These are phyloP conservation scores for Aspergillus quadricinctus DNA, from an alignment of 2,329 filamentous ascomycete genomes.

Conservation along the genomic window DNA sequence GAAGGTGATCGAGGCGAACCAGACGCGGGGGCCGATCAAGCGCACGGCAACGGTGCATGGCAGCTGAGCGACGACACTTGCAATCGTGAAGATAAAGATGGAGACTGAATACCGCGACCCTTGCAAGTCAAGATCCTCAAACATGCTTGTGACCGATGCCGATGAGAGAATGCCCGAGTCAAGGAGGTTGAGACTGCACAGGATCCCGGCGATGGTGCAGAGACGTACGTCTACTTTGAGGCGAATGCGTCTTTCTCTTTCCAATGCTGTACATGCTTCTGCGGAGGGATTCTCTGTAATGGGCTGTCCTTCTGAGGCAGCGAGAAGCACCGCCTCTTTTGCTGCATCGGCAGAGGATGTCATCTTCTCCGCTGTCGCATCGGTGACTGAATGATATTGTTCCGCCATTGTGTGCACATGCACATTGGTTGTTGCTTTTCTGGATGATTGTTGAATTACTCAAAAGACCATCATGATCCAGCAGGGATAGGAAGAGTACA, in stretches of 20 bases:
- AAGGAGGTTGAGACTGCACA: constrained; percentile 65
- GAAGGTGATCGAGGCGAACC: constrained; percentile 58
- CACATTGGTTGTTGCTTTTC: not conserved
- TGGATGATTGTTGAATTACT: not conserved
- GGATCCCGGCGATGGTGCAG: constrained; percentile 66
- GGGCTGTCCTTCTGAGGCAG: not conserved
- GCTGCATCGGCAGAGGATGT: not conserved
- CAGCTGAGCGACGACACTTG: constrained; percentile 64
- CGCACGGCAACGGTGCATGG: constrained; percentile 65
- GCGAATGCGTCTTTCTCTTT: constrained; percentile 49
- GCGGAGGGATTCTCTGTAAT: constrained; percentile 8
- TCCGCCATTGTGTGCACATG: not conserved
- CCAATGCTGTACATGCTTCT: constrained; percentile 26
- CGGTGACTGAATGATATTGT: not conserved
- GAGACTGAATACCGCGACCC: constrained; percentile 65
- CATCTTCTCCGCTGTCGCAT: not conserved
- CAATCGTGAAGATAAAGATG: constrained; percentile 70
- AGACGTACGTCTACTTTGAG: constrained; percentile 64
- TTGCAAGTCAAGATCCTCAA: constrained; percentile 58
- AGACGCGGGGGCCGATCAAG: constrained; percentile 59
- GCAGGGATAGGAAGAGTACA: not conserved
- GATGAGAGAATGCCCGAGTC: constrained; percentile 67
- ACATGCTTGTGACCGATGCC: constrained; percentile 66
- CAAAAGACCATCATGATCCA: not conserved
- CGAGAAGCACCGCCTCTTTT: not conserved